Evolutionary conservation across 139 green algal genomes (phyloP).

Genomic region (Nannochloris sp.): DNA sequence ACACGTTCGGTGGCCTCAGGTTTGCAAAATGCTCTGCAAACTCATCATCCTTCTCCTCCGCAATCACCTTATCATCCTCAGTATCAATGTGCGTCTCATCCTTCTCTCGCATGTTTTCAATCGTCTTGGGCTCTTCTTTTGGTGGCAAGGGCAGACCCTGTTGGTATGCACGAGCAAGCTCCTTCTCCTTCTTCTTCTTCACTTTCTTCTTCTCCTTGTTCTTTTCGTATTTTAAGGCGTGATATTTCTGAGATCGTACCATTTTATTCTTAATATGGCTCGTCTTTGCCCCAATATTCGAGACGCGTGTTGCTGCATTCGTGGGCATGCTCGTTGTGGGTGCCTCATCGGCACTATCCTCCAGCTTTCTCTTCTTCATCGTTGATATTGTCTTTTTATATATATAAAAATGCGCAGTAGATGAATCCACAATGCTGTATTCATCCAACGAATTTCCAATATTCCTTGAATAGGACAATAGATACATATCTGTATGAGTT

Average conservation of each 20-base stretch:
- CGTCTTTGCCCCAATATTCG: constrained; percentile 58
- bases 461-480: no score
- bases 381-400: not conserved
- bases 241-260: constrained; percentile 58
- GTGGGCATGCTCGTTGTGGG: not conserved
- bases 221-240: constrained; percentile 67
- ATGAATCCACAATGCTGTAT: no score
- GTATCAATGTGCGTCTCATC: constrained; percentile 69
- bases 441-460: no score
- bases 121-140: constrained; percentile 68
- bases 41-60: constrained; percentile 80
- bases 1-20: constrained; percentile 67
- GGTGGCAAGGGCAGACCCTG: constrained; percentile 55
- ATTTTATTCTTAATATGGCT: constrained; percentile 79
- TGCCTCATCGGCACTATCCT: constrained; percentile 9
- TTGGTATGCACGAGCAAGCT: constrained; percentile 45
- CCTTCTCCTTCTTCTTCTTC: constrained; percentile 55
- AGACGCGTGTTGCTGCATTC: not conserved
- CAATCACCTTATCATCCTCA: constrained; percentile 70
- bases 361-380: constrained; percentile 22
- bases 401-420: no score
- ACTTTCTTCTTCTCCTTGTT: constrained; percentile 65
- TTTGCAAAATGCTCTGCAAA: constrained; percentile 59
- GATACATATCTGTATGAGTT: no score
- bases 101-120: constrained; percentile 81